A percentile compares a stretch with the other conserved stretches of the same genome.
Conservation (phyloP, 2,329 filamentous ascomycete genomes). For the Epichloe scottii region DNA sequence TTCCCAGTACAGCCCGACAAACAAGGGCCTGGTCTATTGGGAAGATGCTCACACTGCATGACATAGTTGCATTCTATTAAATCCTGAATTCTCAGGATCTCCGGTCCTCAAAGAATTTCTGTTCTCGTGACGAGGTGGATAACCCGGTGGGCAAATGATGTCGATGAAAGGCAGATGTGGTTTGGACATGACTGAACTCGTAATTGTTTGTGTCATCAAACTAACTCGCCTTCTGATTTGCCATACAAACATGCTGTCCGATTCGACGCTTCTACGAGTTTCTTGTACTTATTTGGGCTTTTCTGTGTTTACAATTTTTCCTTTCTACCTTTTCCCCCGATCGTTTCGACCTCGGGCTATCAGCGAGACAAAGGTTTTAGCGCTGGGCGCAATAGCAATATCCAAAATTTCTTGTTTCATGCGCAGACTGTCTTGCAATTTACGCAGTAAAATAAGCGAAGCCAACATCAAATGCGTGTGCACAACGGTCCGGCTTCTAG, state of each 20-base stretch:
- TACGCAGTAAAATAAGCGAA: no score
- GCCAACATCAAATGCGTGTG: no score
- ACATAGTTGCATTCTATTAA: conserved; percentile 11
- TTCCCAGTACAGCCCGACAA: background rate
- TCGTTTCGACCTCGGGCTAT: background rate
- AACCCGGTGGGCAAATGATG: background rate
- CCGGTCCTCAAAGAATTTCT: conserved; percentile 14
- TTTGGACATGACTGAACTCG: background rate
- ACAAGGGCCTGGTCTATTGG: background rate
- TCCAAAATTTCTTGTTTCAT: background rate
- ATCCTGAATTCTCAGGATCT: conserved; percentile 13
- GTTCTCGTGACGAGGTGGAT: conserved; percentile 7
- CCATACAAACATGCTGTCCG: background rate
- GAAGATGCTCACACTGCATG: conserved; percentile 7
- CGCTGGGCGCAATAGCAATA: background rate
- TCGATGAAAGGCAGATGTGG: background rate
- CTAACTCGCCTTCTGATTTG: background rate
- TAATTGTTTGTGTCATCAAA: background rate
- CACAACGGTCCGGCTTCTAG: no score
- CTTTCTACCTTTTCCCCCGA: background rate
- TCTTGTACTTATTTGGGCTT: background rate
- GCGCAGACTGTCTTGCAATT: background rate
- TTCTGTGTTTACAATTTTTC: background rate
- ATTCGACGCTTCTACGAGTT: background rate
- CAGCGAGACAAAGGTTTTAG: background rate